phyloP scores from a whole-genome alignment of 768 basidiomycete genomes.

The Leucocoprinus birnbaumii region DNA sequence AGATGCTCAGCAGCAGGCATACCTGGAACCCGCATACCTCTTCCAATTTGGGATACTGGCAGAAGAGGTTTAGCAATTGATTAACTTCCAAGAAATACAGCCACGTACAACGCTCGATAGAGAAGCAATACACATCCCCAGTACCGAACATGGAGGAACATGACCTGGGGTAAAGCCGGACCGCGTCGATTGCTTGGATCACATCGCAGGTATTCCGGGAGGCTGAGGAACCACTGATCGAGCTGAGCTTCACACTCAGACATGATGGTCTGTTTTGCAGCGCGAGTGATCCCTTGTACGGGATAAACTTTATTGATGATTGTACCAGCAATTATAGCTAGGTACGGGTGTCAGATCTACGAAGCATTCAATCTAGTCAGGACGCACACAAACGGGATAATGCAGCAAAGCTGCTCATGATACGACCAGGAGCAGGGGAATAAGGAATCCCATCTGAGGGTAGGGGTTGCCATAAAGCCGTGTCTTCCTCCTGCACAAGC shows the following conservation, averaged over 20 bases:
- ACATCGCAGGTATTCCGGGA: slow-evolving; percentile 63
- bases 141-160: slow-evolving; percentile 72
- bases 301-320: slow-evolving; percentile 72
- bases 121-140: slow-evolving; percentile 73
- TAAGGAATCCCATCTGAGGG: slow-evolving; percentile 39
- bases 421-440: slow-evolving; percentile 40
- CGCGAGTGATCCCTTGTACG: slow-evolving; percentile 46
- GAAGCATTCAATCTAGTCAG: background rate
- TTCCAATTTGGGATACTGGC: slow-evolving; percentile 71
- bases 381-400: slow-evolving; percentile 56
- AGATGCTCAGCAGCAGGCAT: background rate
- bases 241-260: slow-evolving; percentile 60
- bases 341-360: background rate
- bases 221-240: slow-evolving; percentile 70
- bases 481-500: slow-evolving; percentile 52
- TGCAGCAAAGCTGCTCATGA: slow-evolving; percentile 55
- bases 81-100: background rate
- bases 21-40: slow-evolving; percentile 39
- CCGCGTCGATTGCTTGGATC: slow-evolving; percentile 52
- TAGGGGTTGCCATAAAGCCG: slow-evolving; percentile 50
- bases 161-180: slow-evolving; percentile 59
- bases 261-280: slow-evolving; percentile 46
- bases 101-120: slow-evolving; percentile 73
- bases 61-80: background rate
- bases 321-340: slow-evolving; percentile 65